phyloP scores from a whole-genome alignment of 2,329 filamentous ascomycete genomes.

The Exophiala spinifera region DNA sequence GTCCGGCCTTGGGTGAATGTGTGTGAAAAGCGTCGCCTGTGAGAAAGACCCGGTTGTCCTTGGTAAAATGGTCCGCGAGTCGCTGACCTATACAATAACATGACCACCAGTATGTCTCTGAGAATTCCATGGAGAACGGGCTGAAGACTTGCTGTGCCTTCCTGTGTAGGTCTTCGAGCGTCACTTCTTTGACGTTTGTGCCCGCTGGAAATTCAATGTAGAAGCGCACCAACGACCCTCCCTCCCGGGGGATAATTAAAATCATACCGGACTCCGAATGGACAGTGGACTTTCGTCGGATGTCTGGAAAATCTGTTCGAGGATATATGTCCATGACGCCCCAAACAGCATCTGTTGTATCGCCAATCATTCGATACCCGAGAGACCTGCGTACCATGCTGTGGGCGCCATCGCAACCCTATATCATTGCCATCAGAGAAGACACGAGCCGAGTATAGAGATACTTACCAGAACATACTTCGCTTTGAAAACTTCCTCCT shows the following conservation, averaged over 20 bases:
- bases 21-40: constrained; percentile 67
- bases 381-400: constrained; percentile 40
- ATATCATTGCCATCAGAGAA: no score
- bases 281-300: constrained; percentile 50
- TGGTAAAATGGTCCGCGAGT: constrained; percentile 66
- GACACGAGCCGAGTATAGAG: no score
- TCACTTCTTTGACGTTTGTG: constrained; percentile 52
- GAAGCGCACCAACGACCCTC: constrained; percentile 57
- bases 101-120: constrained; percentile 64
- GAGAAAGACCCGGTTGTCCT: constrained; percentile 64
- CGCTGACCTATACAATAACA: constrained; percentile 70
- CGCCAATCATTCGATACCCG: constrained; percentile 56
- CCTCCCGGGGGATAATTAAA: constrained; percentile 54
- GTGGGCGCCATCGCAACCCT: constrained; percentile 51
- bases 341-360: constrained; percentile 53
- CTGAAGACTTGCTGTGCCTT: constrained; percentile 53
- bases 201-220: constrained; percentile 58
- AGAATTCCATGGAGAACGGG: constrained; percentile 55
- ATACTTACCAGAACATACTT: constrained; percentile 43
- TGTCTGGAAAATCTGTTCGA: constrained; percentile 50
- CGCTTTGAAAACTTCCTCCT: constrained; percentile 32
- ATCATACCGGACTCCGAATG: constrained; percentile 47
- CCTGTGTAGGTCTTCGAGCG: constrained; percentile 52
- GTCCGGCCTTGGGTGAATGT: constrained; percentile 68
- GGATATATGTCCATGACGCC: constrained; percentile 56